Evolutionary conservation across 768 basidiomycete species (phyloP).

Genomic region (Phylloporus sp.): DNA sequence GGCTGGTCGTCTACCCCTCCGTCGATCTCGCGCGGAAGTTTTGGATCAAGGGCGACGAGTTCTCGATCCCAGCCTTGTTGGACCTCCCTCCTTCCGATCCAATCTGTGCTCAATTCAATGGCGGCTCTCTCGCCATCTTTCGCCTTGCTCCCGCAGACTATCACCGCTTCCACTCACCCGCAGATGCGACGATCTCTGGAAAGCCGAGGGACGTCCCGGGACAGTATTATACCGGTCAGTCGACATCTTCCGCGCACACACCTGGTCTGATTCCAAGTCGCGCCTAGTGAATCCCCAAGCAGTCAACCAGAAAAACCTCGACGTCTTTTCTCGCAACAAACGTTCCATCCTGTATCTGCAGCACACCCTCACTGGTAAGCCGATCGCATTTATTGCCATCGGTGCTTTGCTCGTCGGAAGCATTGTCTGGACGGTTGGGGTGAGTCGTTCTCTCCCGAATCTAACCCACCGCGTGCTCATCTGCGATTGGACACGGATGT

Average conservation of each 20-base stretch:
- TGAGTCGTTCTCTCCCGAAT: slow-evolving; percentile 5
- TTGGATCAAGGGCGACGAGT: slow-evolving; percentile 74
- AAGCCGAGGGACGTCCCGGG: slow-evolving; percentile 45
- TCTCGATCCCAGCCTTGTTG: slow-evolving; percentile 60
- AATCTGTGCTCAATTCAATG: slow-evolving; percentile 35
- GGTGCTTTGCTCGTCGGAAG: slow-evolving; percentile 80
- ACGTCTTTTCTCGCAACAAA: slow-evolving; percentile 65
- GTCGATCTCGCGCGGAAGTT: slow-evolving; percentile 57
- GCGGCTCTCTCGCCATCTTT: slow-evolving; percentile 58
- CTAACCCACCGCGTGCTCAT: neutral
- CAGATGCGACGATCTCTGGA: slow-evolving; percentile 46
- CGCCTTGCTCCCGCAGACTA: slow-evolving; percentile 81
- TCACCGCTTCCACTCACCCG: slow-evolving; percentile 73
- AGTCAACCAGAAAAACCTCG: slow-evolving; percentile 58
- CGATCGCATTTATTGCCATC: slow-evolving; percentile 66
- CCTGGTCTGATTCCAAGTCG: neutral
- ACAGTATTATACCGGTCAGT: no score
- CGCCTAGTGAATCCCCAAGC: slow-evolving; percentile 73
- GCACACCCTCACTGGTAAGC: slow-evolving; percentile 40
- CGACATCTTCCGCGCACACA: no score
- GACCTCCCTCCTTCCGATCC: slow-evolving; percentile 40
- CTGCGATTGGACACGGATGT: neutral
- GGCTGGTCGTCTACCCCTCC: slow-evolving; percentile 65
- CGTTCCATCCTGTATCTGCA: slow-evolving; percentile 49
- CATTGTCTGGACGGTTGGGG: slow-evolving; percentile 54